phyloP scores from a whole-genome alignment of 352 stramenopile species.

The Phytophthora brassicae region DNA sequence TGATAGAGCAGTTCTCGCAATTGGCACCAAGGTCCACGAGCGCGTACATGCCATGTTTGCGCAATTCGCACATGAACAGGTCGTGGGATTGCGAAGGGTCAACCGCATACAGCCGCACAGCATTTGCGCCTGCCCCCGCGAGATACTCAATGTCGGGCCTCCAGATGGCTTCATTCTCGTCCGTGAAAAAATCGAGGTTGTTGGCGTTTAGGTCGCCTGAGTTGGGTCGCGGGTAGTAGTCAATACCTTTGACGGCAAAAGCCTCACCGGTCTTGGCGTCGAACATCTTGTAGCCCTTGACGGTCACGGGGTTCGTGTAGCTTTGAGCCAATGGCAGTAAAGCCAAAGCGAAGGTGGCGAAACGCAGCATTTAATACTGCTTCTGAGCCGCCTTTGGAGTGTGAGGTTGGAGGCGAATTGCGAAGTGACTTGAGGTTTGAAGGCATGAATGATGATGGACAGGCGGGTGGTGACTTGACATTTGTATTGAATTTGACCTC shows the following conservation, averaged over 20 bases:
- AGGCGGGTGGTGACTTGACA: not conserved
- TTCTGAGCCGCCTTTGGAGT: not conserved
- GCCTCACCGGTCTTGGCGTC: slow-evolving; percentile 69
- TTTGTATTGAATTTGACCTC: too few species aligned
- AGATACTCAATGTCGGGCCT: slow-evolving; percentile 64
- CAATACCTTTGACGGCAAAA: slow-evolving; percentile 77
- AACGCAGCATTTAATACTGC: slow-evolving; percentile 29
- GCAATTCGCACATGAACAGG: slow-evolving; percentile 85
- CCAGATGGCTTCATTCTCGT: slow-evolving; percentile 75
- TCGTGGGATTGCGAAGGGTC: slow-evolving; percentile 85
- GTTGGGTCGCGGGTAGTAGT: slow-evolving; percentile 90
- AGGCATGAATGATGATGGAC: not conserved
- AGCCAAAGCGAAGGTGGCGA: slow-evolving; percentile 15
- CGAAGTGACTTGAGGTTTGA: slow-evolving; percentile 16
- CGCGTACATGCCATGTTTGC: slow-evolving; percentile 74
- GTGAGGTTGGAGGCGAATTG: slow-evolving; percentile 19
- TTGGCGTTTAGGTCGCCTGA: slow-evolving; percentile 61
- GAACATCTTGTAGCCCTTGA: slow-evolving; percentile 79
- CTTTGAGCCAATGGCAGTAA: slow-evolving; percentile 6
- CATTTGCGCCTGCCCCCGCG: slow-evolving; percentile 64
- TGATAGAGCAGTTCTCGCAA: slow-evolving; percentile 67
- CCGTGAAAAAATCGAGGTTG: slow-evolving; percentile 86
- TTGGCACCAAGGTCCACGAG: slow-evolving; percentile 63
- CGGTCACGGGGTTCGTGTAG: slow-evolving; percentile 59
- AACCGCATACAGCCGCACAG: slow-evolving; percentile 81